Conservation (phyloP, 495 filamentous ascomycete genomes). For the Hypoxylon intermedium region DNA sequence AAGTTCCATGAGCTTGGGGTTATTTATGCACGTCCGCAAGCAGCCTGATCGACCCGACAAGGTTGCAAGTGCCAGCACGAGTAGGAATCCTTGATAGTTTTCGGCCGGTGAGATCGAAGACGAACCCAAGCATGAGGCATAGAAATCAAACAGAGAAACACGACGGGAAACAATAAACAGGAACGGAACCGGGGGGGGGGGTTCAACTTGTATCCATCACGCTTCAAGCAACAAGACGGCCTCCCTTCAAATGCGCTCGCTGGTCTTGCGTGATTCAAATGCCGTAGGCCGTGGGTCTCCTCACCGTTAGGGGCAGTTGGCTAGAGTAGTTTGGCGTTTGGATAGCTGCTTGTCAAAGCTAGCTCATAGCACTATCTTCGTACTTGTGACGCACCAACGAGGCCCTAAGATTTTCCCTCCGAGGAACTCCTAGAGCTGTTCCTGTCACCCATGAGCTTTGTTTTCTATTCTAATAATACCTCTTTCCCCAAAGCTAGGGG, state of each 20-base stretch:
- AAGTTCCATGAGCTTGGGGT: conserved; percentile 7
- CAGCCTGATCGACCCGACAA: conserved; percentile 3
- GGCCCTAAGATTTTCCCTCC: conserved; percentile 11
- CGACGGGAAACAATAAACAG: conserved; percentile 18
- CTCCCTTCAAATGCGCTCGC: conserved; percentile 8
- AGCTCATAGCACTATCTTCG: conserved; percentile 14
- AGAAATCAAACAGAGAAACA: conserved; percentile 11
- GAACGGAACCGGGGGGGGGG: conserved; percentile 19
- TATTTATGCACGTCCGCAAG: not conserved
- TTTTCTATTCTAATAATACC: conserved; percentile 5
- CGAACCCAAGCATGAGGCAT: not conserved
- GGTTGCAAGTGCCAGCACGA: conserved; percentile 13
- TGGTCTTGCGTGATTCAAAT: conserved; percentile 26
- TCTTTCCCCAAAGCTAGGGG: not conserved
- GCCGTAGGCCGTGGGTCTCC: conserved; percentile 19
- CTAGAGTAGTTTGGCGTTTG: conserved; percentile 3
- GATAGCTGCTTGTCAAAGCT: conserved; percentile 21
- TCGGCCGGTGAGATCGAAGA: conserved; percentile 11
- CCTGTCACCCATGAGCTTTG: no score
- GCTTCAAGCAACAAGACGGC: conserved; percentile 18
- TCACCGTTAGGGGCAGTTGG: conserved; percentile 14
- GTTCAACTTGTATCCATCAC: conserved; percentile 20
- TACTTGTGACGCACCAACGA: conserved; percentile 17
- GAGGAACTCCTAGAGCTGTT: conserved; percentile 3
- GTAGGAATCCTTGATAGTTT: not conserved